Base-by-base conservation (phyloP, 2,329 filamentous ascomycete species). In the Fusarium mundagurra region DNA sequence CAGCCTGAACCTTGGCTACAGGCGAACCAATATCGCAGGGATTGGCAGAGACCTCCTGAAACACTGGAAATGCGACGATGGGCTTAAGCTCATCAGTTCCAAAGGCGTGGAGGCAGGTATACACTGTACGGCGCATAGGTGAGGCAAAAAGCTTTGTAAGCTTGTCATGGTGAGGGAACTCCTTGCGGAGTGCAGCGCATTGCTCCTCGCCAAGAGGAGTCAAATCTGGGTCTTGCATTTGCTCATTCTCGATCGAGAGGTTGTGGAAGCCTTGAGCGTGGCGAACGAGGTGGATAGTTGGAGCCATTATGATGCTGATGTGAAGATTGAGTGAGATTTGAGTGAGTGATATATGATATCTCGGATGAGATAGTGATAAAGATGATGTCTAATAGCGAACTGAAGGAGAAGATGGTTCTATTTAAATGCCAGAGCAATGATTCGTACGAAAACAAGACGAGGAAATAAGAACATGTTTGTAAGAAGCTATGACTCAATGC, bases 181-280 rank as follows among this genome's bases (percentile, higher is more conserved):
- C 71, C 36, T 85, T 79, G 76, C 88, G 83, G 45, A 98, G 90
- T 22, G 83, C 81, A 33, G 82, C 84, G 84, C 94, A 97, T 87
- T 98, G 94, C 71, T 90, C 79, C 80, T 92, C 87, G 76, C 95
- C 95, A n/a, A 92, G 86, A 1, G 89, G 86, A 3, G 95, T 98
- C 61, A 98, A 88, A 67, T 90, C 85, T 4, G 95, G 95, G 80
- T 98, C 95, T n/a, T 81, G 91, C 45, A 97, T 85, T 69, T 84
- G 79, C 80, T 95, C 92, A 83, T 95, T 94, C 71, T 88, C 92
- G 33, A 85, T 78, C 72, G 79, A 86, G 79, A 96, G 88, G 82
- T 98, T 98, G 88, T 98, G 95, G 80, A 89, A 90, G 83, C 94
- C 95, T 84, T 94, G 87, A 18, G 92, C 92, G 82, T 94, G 92